Conservation (phyloP, 2,329 filamentous ascomycete genomes). For the Colletotrichum somersetense region DNA sequence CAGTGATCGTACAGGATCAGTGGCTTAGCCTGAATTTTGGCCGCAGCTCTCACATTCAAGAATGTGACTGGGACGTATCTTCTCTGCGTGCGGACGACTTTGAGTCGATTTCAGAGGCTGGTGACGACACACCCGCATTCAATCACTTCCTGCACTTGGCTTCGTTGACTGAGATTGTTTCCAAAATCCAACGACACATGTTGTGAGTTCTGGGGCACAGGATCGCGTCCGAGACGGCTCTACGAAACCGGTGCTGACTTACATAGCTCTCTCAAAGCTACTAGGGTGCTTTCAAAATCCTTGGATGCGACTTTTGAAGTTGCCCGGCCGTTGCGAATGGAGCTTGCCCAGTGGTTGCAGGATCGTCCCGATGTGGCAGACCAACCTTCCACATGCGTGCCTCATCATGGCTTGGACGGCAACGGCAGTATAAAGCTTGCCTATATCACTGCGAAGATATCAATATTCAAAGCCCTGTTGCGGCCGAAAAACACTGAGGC, state of each 20-base stretch:
- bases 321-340: conserved; percentile 23
- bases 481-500: conserved; percentile 25
- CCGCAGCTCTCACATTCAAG: conserved; percentile 29
- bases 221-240: too few species aligned
- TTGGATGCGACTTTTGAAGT: conserved; percentile 29
- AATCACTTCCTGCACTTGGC: conserved; percentile 25
- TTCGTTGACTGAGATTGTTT: conserved; percentile 22
- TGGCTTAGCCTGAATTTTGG: conserved; percentile 34
- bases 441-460: conserved; percentile 28
- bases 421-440: conserved; percentile 24
- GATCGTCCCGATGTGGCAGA: conserved; percentile 19
- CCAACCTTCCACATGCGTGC: background rate
- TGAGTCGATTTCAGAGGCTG: background rate
- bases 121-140: background rate
- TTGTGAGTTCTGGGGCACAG: conserved; percentile 1
- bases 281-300: conserved; percentile 14
- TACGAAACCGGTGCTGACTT: background rate
- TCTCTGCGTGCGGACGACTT: background rate
- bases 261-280: conserved; percentile 19
- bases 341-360: conserved; percentile 28
- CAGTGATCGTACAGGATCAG: conserved; percentile 27
- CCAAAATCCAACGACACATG: conserved; percentile 31
- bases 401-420: conserved; percentile 16
- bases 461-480: conserved; percentile 18
- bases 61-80: conserved; percentile 29